A percentile compares a stretch with the other conserved stretches of the same genome.
Conservation (phyloP, 1,139 yeast genomes). For the Protomyces inundatus region DNA sequence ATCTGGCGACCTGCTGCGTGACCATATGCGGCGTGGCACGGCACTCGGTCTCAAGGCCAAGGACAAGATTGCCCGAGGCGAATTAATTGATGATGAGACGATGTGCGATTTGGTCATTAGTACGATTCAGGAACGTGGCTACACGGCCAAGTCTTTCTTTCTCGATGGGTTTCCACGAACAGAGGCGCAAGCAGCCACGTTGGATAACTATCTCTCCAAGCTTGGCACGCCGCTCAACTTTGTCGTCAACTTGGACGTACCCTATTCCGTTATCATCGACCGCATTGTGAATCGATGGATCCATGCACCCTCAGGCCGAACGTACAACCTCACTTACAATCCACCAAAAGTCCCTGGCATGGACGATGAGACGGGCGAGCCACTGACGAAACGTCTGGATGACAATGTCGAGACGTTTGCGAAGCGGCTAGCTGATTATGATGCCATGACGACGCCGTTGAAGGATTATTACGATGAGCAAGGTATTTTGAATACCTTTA, state of each 20-base stretch:
- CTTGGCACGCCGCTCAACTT: conserved; percentile 75
- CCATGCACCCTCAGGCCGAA: conserved; percentile 40
- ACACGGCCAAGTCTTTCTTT: conserved; percentile 49
- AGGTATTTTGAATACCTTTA: conserved; percentile 54
- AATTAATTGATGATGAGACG: conserved; percentile 91
- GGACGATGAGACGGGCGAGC: conserved; percentile 94
- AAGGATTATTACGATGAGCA: conserved; percentile 52
- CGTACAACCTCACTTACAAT: conserved; percentile 28
- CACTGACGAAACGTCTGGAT: conserved; percentile 94
- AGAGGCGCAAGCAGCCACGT: conserved; percentile 96
- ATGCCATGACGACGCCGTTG: conserved; percentile 55
- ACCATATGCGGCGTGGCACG: conserved; percentile 91
- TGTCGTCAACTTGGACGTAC: conserved; percentile 92
- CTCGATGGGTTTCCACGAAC: conserved; percentile 99
- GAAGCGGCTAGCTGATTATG: conserved; percentile 59
- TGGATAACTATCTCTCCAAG: conserved; percentile 76
- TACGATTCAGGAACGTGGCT: conserved; percentile 9
- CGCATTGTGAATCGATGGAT: conserved; percentile 97
- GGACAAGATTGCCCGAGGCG: conserved; percentile 98
- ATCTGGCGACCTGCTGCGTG: conserved; percentile 95
- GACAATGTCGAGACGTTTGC: conserved; percentile 81
- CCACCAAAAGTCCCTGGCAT: conserved; percentile 90
- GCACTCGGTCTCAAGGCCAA: conserved; percentile 89
- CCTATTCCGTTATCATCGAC: conserved; percentile 90
- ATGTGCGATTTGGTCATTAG: conserved; percentile 92